A percentile compares a stretch with the other conserved stretches of the same genome.
Conservation (phyloP, 2,329 filamentous ascomycete genomes). For the Ilyonectria mors-panacis region DNA sequence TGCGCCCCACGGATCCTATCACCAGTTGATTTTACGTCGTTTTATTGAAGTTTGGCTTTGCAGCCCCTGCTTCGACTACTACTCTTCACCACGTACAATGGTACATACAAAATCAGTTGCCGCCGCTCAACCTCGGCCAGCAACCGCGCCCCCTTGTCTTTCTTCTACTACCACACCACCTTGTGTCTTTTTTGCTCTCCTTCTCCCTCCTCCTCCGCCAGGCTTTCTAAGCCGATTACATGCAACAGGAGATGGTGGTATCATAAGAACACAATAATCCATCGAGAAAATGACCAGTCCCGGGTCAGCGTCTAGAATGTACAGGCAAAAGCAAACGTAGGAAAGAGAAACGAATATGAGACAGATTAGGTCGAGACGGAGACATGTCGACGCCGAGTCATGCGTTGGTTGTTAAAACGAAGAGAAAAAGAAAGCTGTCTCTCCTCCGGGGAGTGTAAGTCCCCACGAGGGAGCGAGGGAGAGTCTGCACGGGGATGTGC, state of each 20-base stretch:
- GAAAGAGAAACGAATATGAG: slow-evolving; percentile 48
- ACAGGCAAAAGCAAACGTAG: slow-evolving; percentile 47
- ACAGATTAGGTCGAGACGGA: slow-evolving; percentile 52
- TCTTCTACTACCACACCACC: slow-evolving; percentile 31
- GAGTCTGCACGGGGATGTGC: slow-evolving; percentile 21
- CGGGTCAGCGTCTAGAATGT: slow-evolving; percentile 54
- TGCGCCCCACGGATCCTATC: not conserved
- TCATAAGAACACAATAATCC: slow-evolving; percentile 47
- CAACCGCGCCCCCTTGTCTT: slow-evolving; percentile 33
- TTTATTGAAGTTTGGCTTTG: slow-evolving; percentile 43
- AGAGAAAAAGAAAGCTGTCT: slow-evolving; percentile 21
- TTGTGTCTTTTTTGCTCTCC: slow-evolving; percentile 32
- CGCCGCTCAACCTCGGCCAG: slow-evolving; percentile 43
- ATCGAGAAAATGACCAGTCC: slow-evolving; percentile 49
- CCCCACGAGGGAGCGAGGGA: slow-evolving; percentile 22
- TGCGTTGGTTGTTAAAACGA: slow-evolving; percentile 43
- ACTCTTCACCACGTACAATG: slow-evolving; percentile 28
- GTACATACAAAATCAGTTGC: slow-evolving; percentile 36
- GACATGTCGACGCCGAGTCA: slow-evolving; percentile 49
- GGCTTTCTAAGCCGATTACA: slow-evolving; percentile 50
- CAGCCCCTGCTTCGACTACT: slow-evolving; percentile 38
- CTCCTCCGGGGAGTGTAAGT: not conserved
- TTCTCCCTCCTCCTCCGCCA: slow-evolving; percentile 25
- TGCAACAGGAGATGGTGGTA: slow-evolving; percentile 51
- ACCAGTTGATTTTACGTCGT: slow-evolving; percentile 35